Evolutionary conservation across 2,329 filamentous ascomycete genomes (phyloP).

Genomic region (Cercospora canescens): DNA sequence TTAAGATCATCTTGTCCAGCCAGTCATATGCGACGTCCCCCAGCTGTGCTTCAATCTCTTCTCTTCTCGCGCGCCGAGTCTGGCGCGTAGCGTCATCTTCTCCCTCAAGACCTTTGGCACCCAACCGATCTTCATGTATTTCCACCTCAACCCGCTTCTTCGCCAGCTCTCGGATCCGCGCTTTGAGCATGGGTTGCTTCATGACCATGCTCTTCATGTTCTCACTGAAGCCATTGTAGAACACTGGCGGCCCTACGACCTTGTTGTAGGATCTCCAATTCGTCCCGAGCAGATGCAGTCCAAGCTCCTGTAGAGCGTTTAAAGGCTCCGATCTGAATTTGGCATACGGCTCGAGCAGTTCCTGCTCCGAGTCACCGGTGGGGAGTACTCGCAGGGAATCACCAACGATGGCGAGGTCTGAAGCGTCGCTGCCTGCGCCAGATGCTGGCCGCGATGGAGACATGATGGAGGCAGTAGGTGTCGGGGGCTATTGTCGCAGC

Average conservation of each 20-base stretch:
- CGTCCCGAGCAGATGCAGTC: slow-evolving; percentile 85
- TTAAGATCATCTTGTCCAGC: slow-evolving; percentile 97
- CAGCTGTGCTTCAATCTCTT: slow-evolving; percentile 68
- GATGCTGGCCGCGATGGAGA: slow-evolving; percentile 5
- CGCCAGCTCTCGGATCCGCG: slow-evolving; percentile 75
- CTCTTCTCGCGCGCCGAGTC: slow-evolving; percentile 39
- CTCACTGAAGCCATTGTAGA: slow-evolving; percentile 88
- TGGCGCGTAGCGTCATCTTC: slow-evolving; percentile 54
- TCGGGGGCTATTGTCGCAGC: neutral
- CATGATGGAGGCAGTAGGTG: slow-evolving; percentile 1
- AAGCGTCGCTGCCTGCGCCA: neutral
- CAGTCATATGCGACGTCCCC: slow-evolving; percentile 80
- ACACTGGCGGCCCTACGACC: slow-evolving; percentile 87
- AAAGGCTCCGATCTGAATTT: slow-evolving; percentile 75
- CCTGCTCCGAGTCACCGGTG: slow-evolving; percentile 58
- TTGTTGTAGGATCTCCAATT: slow-evolving; percentile 95
- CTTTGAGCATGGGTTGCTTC: slow-evolving; percentile 70
- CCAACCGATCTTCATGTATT: slow-evolving; percentile 69
- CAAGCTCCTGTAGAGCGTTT: slow-evolving; percentile 89
- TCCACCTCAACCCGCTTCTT: slow-evolving; percentile 73
- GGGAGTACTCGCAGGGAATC: slow-evolving; percentile 48
- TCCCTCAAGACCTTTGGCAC: slow-evolving; percentile 50
- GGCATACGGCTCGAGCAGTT: slow-evolving; percentile 78
- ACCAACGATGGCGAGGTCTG: slow-evolving; percentile 50
- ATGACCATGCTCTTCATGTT: slow-evolving; percentile 81